Evolutionary conservation across 495 filamentous ascomycete species (phyloP).

Genomic region (Xylaria longipes): DNA sequence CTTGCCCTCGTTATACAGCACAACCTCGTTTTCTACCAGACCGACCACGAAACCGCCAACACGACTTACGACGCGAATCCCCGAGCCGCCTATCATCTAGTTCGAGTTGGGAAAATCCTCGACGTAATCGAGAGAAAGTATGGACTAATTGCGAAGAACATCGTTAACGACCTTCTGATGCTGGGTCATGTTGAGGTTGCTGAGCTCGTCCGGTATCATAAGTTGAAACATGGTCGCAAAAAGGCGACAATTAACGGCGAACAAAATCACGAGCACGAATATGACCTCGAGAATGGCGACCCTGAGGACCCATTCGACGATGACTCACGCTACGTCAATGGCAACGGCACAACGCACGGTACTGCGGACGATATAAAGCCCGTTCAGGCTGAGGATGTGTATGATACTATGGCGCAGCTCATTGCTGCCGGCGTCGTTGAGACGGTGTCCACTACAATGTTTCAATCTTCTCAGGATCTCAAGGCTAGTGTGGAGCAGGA

Average conservation of each 20-base stretch:
- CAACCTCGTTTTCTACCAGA: slow-evolving; percentile 79
- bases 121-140: slow-evolving; percentile 72
- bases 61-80: slow-evolving; percentile 83
- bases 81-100: slow-evolving; percentile 75
- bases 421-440: slow-evolving; percentile 55
- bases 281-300: slow-evolving; percentile 9
- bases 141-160: slow-evolving; percentile 69
- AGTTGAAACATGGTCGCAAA: slow-evolving; percentile 44
- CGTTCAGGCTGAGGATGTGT: slow-evolving; percentile 43
- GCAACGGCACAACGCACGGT: slow-evolving; percentile 28
- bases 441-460: slow-evolving; percentile 44
- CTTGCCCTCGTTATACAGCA: slow-evolving; percentile 86
- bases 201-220: slow-evolving; percentile 64
- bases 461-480: slow-evolving; percentile 49
- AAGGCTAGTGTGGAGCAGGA: slow-evolving; percentile 49
- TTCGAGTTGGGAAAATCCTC: slow-evolving; percentile 82
- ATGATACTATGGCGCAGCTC: slow-evolving; percentile 50
- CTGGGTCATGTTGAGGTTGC: slow-evolving; percentile 77
- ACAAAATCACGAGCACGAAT: slow-evolving; percentile 27
- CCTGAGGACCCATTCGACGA: slow-evolving; percentile 27
- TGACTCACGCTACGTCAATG: slow-evolving; percentile 29
- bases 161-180: slow-evolving; percentile 76
- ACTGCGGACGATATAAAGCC: slow-evolving; percentile 27
- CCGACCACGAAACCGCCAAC: slow-evolving; percentile 63
- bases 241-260: slow-evolving; percentile 39